These are phyloP conservation scores for Bombardia bombarda DNA, from an alignment of 495 filamentous ascomycete genomes.

Conservation along the genomic window DNA sequence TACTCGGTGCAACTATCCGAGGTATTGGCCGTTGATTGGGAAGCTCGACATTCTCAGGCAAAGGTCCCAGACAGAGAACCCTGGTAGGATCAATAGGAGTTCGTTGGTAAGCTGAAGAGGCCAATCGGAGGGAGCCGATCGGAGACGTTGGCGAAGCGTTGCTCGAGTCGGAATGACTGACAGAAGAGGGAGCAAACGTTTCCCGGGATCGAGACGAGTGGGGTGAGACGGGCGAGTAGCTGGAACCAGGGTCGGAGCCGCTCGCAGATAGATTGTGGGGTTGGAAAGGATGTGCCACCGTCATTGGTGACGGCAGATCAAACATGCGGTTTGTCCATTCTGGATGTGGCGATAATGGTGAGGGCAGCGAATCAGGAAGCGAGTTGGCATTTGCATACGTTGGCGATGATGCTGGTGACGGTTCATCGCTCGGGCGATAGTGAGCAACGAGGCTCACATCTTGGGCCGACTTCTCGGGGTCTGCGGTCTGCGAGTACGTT, in stretches of 20 bases:
- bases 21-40: slow-evolving; percentile 30
- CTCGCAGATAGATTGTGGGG: slow-evolving; percentile 6
- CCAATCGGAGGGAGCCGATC: slow-evolving; percentile 16
- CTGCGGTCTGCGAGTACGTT: slow-evolving; percentile 1
- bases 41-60: slow-evolving; percentile 41
- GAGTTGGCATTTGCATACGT: slow-evolving; percentile 33
- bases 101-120: slow-evolving; percentile 31
- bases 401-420: slow-evolving; percentile 34
- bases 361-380: slow-evolving; percentile 31
- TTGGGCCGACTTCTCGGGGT: slow-evolving; percentile 27
- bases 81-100: slow-evolving; percentile 41
- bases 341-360: slow-evolving; percentile 35
- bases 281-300: slow-evolving; percentile 20
- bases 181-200: slow-evolving; percentile 23
- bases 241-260: slow-evolving; percentile 20
- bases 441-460: slow-evolving; percentile 27
- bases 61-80: slow-evolving; percentile 42
- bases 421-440: slow-evolving; percentile 29
- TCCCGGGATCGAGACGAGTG: slow-evolving; percentile 18
- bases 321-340: slow-evolving; percentile 31
- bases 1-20: slow-evolving; percentile 25
- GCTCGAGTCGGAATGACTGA: slow-evolving; percentile 27
- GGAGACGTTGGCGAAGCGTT: slow-evolving; percentile 23
- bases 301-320: slow-evolving; percentile 34
- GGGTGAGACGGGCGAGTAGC: slow-evolving; percentile 29